Base-by-base conservation (phyloP, 108 stramenopile species). In the Cylindrotheca fusiformis region DNA sequence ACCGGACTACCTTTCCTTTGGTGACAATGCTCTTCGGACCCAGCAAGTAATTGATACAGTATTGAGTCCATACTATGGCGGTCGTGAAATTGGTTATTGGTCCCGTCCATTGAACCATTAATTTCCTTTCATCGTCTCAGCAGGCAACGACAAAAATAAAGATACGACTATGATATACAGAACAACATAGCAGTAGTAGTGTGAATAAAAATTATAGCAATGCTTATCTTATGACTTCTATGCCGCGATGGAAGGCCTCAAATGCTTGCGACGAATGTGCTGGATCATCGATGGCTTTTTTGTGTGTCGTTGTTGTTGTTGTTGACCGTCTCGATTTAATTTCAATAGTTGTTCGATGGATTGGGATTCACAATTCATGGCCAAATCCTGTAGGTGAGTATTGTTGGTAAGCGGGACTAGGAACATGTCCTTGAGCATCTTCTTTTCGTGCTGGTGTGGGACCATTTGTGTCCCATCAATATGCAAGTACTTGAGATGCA, bases 21-120 rank as follows among this genome's bases (percentile, higher is more conserved):
- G 78, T 30, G 78, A 74, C 25, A 82, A 82, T 71, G 78, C 84
- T 4, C 32, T 82, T 10, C 64, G 84, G 52, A 74, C 84, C 4
- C 69, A 67, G 14, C 41, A 60, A 27, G 78, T 86, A 12, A 50
- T 86, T 53, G 84, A 86, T 72, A 47, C 68, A 4, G 76, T 72
- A 18, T 61, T 82, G 52, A 54, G 54, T 46, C 64, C 72, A 2
- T 86, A 82, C 57, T 82, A 86, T 65, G 78, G 81, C 44, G 74
- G 78, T 52, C 57, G 84, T 49, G 69, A 86, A 44, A 78, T 74
- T 57, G 78, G 76, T 1, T 86, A 77, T 52, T 86, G 84, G 84
- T 41, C 36, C 6, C 36, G n/a, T n/a, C n/a, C n/a, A n/a, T n/a
- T n/a, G n/a, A n/a, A n/a, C n/a, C n/a, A n/a, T n/a, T n/a, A n/a